A percentile compares a stretch with the other conserved stretches of the same genome.
These are phyloP conservation scores for Acacia concinna DNA, from an alignment of 331 rosid species.

Conservation along the genomic window DNA sequence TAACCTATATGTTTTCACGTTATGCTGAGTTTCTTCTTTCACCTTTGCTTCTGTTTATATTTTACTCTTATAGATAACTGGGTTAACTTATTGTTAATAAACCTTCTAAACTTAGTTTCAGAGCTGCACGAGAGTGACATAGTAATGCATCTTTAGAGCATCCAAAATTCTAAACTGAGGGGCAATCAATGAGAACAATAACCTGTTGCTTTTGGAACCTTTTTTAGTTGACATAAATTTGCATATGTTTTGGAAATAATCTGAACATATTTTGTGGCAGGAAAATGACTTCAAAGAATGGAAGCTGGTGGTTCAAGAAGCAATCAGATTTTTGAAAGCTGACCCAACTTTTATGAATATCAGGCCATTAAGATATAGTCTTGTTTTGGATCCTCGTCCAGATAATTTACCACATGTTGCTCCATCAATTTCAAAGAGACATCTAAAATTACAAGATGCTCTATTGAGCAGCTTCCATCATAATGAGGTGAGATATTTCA, in stretches of 20 bases:
- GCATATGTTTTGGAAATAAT: conserved; percentile 39
- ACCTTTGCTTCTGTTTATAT: neutral
- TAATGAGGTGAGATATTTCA: conserved; percentile 62
- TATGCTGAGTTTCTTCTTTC: conserved; percentile 5
- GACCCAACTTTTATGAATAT: conserved; percentile 77
- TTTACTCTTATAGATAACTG: neutral
- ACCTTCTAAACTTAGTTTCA: neutral
- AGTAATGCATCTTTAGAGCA: conserved; percentile 4
- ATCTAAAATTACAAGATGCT: conserved; percentile 77
- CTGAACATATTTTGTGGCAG: conserved; percentile 49
- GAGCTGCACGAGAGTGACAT: conserved; percentile 4
- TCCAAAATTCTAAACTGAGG: neutral
- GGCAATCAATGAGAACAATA: conserved; percentile 12
- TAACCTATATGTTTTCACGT: neutral
- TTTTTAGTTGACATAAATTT: conserved; percentile 25
- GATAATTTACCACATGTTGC: conserved; percentile 58
- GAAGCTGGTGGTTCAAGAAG: conserved; percentile 93
- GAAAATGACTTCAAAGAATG: conserved; percentile 91
- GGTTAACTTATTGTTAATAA: neutral
- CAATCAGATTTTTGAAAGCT: conserved; percentile 76
- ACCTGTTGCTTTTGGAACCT: conserved; percentile 25
- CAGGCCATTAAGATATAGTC: conserved; percentile 88
- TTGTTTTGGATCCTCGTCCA: conserved; percentile 79
- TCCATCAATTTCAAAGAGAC: conserved; percentile 51
- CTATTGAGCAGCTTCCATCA: conserved; percentile 84